Conservation (phyloP, 2,329 filamentous ascomycete genomes). For the Ophioceras dolichostomum region DNA sequence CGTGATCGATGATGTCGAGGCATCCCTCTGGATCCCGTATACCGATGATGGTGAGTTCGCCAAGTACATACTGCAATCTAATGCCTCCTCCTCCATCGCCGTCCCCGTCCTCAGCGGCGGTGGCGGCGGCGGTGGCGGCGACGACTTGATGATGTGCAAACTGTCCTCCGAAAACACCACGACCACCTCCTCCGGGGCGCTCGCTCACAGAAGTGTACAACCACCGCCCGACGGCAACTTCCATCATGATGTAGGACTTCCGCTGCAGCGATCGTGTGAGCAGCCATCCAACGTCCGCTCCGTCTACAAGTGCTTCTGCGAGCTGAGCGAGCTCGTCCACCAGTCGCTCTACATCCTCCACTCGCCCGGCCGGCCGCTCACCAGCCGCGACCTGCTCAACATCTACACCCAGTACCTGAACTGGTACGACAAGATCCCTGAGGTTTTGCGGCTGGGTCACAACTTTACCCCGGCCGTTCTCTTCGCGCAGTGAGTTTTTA, state of each 20-base stretch:
- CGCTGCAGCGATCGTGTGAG: constrained; percentile 40
- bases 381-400: constrained; percentile 47
- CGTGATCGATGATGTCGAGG: constrained; percentile 48
- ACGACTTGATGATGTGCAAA: too few relatives aligned
- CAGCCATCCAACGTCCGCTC: constrained; percentile 58
- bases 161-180: too few relatives aligned
- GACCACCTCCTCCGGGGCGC: too few relatives aligned
- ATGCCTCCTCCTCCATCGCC: too few relatives aligned
- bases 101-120: too few relatives aligned
- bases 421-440: constrained; percentile 59
- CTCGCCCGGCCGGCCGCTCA: constrained; percentile 53
- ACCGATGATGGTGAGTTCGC: constrained; percentile 45
- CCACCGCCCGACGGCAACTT: too few relatives aligned
- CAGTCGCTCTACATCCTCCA: constrained; percentile 62
- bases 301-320: constrained; percentile 56
- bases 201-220: too few relatives aligned
- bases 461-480: constrained; percentile 64
- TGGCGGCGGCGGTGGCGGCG: too few relatives aligned
- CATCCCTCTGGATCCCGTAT: constrained; percentile 46
- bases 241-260: too few relatives aligned
- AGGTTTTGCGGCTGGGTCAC: constrained; percentile 49
- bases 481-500: constrained; percentile 52
- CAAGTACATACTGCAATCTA: too few relatives aligned
- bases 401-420: constrained; percentile 57
- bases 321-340: constrained; percentile 62